Conservation (phyloP, 2,329 filamentous ascomycete species). For the Penicillium sp. region DNA sequence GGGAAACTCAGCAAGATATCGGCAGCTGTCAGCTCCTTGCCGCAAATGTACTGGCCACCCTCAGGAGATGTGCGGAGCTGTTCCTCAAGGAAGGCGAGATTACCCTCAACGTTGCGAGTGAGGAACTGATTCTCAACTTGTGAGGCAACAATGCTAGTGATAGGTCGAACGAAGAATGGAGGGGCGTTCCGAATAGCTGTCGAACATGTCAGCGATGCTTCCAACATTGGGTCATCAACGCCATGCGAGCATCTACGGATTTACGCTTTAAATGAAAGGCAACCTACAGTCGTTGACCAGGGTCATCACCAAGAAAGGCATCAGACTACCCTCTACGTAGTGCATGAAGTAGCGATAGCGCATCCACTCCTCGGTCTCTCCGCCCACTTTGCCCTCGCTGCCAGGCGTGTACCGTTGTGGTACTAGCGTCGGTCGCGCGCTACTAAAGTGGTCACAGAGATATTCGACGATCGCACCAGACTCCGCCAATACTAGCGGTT, state of each 20-base stretch:
- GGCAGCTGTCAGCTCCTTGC: slow-evolving; percentile 43
- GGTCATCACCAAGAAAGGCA: slow-evolving; percentile 65
- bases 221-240: neutral
- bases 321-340: slow-evolving; percentile 80
- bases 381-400: slow-evolving; percentile 54
- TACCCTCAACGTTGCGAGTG: slow-evolving; percentile 39
- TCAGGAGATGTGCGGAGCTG: slow-evolving; percentile 44
- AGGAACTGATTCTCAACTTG: slow-evolving; percentile 43
- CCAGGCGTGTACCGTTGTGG: slow-evolving; percentile 52
- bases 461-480: slow-evolving; percentile 80
- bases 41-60: slow-evolving; percentile 42
- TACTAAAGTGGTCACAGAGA: slow-evolving; percentile 65
- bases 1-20: slow-evolving; percentile 51
- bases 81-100: slow-evolving; percentile 47
- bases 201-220: neutral
- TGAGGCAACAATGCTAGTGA: slow-evolving; percentile 55
- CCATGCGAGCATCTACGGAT: neutral
- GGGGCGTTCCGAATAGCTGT: slow-evolving; percentile 22
- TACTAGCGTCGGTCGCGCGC: slow-evolving; percentile 39
- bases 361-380: slow-evolving; percentile 60
- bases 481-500: slow-evolving; percentile 70
- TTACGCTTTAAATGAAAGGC: neutral
- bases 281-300: slow-evolving; percentile 59
- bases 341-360: slow-evolving; percentile 71
- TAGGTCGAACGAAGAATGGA: slow-evolving; percentile 68